These are phyloP conservation scores for Polyplosphaeria fusca DNA, from an alignment of 495 filamentous ascomycete species.

Conservation along the genomic window DNA sequence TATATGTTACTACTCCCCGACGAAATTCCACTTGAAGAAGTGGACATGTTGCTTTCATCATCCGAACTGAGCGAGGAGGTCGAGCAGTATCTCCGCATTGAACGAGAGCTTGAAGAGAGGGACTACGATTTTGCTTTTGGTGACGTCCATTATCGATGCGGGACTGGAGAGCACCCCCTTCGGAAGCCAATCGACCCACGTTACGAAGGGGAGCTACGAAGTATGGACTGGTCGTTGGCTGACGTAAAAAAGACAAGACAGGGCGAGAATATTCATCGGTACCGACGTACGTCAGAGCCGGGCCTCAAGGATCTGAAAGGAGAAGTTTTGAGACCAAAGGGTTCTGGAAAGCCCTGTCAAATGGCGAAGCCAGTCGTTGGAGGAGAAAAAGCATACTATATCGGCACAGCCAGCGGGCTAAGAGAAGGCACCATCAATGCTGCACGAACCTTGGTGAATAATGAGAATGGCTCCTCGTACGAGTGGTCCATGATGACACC, in stretches of 20 bases:
- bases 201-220: neutral
- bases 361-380: neutral
- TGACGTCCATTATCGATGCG: no score
- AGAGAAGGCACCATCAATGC: slow-evolving; percentile 5
- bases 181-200: no score
- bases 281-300: neutral
- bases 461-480: neutral
- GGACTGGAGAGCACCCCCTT: no score
- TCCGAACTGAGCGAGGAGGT: no score
- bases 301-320: neutral
- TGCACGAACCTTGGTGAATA: neutral
- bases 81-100: no score
- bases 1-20: no score
- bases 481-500: slow-evolving; percentile 9
- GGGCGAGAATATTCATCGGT: slow-evolving; percentile 9
- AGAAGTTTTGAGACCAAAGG: neutral
- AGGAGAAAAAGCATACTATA: slow-evolving; percentile 4
- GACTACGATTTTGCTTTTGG: no score
- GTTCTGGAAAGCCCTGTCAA: neutral
- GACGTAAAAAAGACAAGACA: neutral
- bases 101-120: no score
- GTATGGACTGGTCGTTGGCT: slow-evolving; percentile 20
- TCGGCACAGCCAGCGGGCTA: slow-evolving; percentile 7
- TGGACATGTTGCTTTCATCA: no score
- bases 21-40: no score